phyloP scores from a whole-genome alignment of 1,284 basidiomycete genomes.

The Vanrija humicola region DNA sequence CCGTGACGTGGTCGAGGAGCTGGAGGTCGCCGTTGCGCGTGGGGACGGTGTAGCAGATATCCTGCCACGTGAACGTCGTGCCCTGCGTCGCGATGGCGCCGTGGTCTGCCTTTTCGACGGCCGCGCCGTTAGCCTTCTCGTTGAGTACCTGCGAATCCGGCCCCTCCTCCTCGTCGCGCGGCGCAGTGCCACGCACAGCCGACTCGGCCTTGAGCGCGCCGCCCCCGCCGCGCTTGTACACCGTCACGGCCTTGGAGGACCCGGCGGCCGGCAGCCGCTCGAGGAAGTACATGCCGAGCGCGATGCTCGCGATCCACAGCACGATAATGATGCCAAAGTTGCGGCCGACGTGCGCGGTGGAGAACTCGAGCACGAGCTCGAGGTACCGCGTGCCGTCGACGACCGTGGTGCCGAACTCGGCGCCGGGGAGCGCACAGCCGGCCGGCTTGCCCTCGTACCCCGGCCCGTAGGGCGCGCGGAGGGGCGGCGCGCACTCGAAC shows the following conservation, averaged over 20 bases:
- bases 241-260: constrained; percentile 31
- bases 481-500: constrained; percentile 43
- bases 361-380: constrained; percentile 44
- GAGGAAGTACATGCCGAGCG: constrained; percentile 18
- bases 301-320: constrained; percentile 34
- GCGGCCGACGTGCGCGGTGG: constrained; percentile 47
- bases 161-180: constrained; percentile 27
- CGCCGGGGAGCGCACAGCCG: constrained; percentile 48
- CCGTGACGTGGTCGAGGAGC: constrained; percentile 53
- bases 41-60: constrained; percentile 51
- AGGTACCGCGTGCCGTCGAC: constrained; percentile 40
- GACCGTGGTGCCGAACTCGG: constrained; percentile 10
- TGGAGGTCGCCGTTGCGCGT: constrained; percentile 42
- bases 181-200: constrained; percentile 17
- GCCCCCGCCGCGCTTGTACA: constrained; percentile 33
- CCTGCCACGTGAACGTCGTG: constrained; percentile 49
- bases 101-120: constrained; percentile 1
- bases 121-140: not conserved
- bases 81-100: constrained; percentile 1
- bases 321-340: constrained; percentile 52
- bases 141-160: constrained; percentile 2
- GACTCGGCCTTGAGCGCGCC: constrained; percentile 13
- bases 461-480: constrained; percentile 48
- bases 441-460: constrained; percentile 29
- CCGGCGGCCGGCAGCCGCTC: constrained; percentile 33